Base-by-base conservation (phyloP, 768 basidiomycete genomes). In the Leccinum rimulosum region DNA sequence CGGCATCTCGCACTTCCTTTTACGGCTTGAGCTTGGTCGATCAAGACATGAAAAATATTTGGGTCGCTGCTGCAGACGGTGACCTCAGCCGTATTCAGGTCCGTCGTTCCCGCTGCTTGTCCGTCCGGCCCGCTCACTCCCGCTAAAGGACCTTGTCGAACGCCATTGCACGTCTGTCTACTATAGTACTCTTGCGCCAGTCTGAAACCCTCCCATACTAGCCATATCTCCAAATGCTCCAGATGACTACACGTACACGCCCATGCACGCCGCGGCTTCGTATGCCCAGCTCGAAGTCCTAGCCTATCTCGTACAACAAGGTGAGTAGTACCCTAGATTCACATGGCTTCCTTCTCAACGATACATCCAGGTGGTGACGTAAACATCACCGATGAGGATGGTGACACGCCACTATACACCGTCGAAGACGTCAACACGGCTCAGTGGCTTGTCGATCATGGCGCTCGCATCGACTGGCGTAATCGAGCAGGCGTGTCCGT, bases 211-310 rank as follows among this genome's bases (percentile, higher is more conserved):
- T 19, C 3, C 11, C 10, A n/a, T n/a, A n/a, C 11, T 72, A 84
- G 84, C 79, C 43, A 67, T 85, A 45, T 87, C 87, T 43, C 87
- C 91, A 35, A 93, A 93, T 65, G 76, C 73, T 15, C 85, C 87
- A 6, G 91, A 93, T 68, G 67, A 71, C 7, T 79, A 81, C 76
- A 89, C 90, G 33, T 93, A 93, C 73, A 93, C 91, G 0, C 90
- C 91, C 36, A 91, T 93, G 89, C 94, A 97, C 74, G 95, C 95
- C 17, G 94, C 95, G 14, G 94, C 95, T 1, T 96, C 94, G 1
- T 97, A 96, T 68, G 91, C 86, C 17, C 94, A 94, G 31, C 70
- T 89, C 9, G 74, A 87, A 50, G 72, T 95, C 45, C 76, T 97
- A 35, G 80, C 85, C 14, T 96, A 93, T 75, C 84, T 97, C 57